Conservation (phyloP, 805 yeast genomes). For the Starmerella lactis-condensi region DNA sequence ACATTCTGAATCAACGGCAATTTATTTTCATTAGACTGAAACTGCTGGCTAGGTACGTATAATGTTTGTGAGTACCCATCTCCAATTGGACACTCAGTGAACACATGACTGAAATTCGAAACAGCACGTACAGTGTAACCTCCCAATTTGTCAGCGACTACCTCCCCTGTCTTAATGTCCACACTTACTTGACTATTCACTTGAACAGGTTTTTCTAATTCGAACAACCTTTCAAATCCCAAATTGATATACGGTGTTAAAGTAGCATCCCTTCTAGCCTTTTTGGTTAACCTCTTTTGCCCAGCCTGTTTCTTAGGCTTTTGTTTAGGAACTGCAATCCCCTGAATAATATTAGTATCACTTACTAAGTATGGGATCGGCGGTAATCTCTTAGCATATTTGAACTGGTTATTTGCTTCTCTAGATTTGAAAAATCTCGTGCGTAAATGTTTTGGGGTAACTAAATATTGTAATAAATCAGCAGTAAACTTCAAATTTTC, state of each 20-base stretch:
- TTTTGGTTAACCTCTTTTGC: conserved; percentile 27
- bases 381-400: conserved; percentile 50
- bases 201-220: conserved; percentile 44
- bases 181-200: conserved; percentile 67
- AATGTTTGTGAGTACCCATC: conserved; percentile 54
- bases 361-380: conserved; percentile 40
- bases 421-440: conserved; percentile 37
- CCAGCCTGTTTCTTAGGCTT: conserved; percentile 32
- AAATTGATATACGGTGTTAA: conserved; percentile 60
- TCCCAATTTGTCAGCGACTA: conserved; percentile 40
- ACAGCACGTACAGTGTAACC: conserved; percentile 65
- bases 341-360: conserved; percentile 21
- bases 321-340: conserved; percentile 34
- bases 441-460: conserved; percentile 68
- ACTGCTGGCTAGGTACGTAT: conserved; percentile 52
- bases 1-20: conserved; percentile 18
- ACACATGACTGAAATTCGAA: conserved; percentile 38
- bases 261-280: conserved; percentile 33
- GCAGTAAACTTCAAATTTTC: conserved; percentile 24
- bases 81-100: conserved; percentile 47
- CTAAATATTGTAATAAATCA: conserved; percentile 53
- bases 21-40: conserved; percentile 22
- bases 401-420: conserved; percentile 15
- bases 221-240: conserved; percentile 43
- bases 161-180: conserved; percentile 38